phyloP scores from a whole-genome alignment of 2,329 filamentous ascomycete species.

The Colletotrichum tamarilloi region DNA sequence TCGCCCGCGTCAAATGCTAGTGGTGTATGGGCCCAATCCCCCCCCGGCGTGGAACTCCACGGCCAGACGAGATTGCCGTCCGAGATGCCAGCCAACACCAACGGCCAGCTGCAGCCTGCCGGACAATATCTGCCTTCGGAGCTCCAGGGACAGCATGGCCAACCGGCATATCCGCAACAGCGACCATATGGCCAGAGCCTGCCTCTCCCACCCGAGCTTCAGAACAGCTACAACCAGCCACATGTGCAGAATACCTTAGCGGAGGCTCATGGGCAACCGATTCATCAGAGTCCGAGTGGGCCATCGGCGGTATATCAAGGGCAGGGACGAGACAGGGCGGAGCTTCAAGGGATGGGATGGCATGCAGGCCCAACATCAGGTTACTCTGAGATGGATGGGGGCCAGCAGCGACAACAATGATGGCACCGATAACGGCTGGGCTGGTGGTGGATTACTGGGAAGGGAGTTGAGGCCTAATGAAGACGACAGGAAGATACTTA shows the following conservation, averaged over 20 bases:
- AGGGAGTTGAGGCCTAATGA: not conserved
- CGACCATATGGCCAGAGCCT: constrained; percentile 32
- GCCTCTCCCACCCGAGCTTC: constrained; percentile 32
- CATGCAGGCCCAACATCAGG: constrained; percentile 49
- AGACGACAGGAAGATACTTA: not conserved
- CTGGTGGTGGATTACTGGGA: no score
- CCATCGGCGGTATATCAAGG: constrained; percentile 34
- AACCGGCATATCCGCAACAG: constrained; percentile 32
- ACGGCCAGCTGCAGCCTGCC: constrained; percentile 35
- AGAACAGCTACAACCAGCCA: constrained; percentile 1
- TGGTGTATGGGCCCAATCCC: constrained; percentile 38
- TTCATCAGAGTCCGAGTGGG: constrained; percentile 17
- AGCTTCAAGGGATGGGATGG: constrained; percentile 42
- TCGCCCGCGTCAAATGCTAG: constrained; percentile 41
- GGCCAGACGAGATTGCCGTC: constrained; percentile 36
- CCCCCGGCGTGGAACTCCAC: constrained; percentile 42
- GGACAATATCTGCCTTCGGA: constrained; percentile 39
- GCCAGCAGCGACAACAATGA: not conserved
- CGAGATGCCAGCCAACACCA: constrained; percentile 39
- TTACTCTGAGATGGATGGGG: constrained; percentile 41
- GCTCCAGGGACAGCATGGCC: constrained; percentile 35
- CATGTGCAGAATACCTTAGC: not conserved
- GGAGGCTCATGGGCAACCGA: constrained; percentile 20
- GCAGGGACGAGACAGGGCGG: constrained; percentile 25
- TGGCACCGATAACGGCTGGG: no score